Conservation (phyloP, 1,284 basidiomycete genomes). For the Neolentinus lepideus region DNA sequence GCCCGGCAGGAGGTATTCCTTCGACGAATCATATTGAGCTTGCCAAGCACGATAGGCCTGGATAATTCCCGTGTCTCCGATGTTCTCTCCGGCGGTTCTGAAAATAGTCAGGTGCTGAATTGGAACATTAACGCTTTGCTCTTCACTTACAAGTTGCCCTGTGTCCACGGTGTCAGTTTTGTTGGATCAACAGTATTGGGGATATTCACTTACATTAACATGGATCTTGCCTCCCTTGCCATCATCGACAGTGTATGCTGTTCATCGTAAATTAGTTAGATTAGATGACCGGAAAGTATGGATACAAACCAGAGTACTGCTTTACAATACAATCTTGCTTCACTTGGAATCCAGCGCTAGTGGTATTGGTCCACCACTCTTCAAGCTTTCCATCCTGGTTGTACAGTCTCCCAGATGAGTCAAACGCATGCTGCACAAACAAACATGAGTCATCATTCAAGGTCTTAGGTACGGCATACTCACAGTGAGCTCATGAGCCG, state of each 20-base stretch:
- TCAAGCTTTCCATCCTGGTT: conserved; percentile 81
- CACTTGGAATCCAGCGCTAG: conserved; percentile 77
- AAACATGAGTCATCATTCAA: neutral
- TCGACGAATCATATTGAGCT: conserved; percentile 49
- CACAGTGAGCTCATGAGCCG: conserved; percentile 84
- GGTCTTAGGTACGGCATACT: conserved; percentile 13
- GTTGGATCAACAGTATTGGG: neutral
- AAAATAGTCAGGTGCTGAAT: conserved; percentile 5
- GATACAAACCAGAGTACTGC: conserved; percentile 64
- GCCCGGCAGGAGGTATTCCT: conserved; percentile 77
- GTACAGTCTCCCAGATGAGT: conserved; percentile 82
- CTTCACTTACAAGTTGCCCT: conserved; percentile 64
- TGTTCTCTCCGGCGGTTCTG: conserved; percentile 83
- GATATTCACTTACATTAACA: conserved; percentile 64
- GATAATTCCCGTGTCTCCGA: conserved; percentile 82
- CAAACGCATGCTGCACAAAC: conserved; percentile 75
- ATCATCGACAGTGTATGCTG: conserved; percentile 79
- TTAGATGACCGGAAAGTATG: neutral
- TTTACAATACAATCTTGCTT: conserved; percentile 84
- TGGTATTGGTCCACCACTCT: conserved; percentile 83
- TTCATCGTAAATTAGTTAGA: conserved; percentile 6
- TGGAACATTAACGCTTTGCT: conserved; percentile 5
- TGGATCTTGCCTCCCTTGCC: conserved; percentile 79
- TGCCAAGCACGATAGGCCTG: conserved; percentile 89
- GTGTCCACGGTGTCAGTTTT: conserved; percentile 9